phyloP scores from a whole-genome alignment of 225 moss, liverwort and hornwort genomes.

The Climacium dendroides region DNA sequence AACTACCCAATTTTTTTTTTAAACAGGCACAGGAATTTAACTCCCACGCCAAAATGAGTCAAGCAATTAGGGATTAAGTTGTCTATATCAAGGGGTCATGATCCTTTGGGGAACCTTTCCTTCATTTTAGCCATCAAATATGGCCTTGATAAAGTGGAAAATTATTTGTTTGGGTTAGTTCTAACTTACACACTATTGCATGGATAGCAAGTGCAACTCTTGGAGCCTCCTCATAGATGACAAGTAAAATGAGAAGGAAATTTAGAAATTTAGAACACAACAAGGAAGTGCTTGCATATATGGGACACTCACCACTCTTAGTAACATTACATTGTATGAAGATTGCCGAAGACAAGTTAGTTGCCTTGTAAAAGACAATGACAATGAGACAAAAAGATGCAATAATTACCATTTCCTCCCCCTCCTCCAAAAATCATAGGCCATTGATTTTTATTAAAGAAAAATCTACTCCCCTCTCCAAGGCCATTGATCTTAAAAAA shows the following conservation, averaged over 20 bases:
- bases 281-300: not conserved
- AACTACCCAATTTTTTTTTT: too few relatives aligned
- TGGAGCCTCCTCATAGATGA: not conserved
- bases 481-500: too few relatives aligned
- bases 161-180: not conserved
- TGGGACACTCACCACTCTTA: conserved; percentile 17
- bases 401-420: too few relatives aligned
- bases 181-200: not conserved
- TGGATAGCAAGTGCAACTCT: not conserved
- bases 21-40: too few relatives aligned
- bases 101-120: too few relatives aligned
- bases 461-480: too few relatives aligned
- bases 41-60: too few relatives aligned
- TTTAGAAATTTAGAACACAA: not conserved
- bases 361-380: conserved; percentile 24
- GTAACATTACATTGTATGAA: conserved; percentile 58
- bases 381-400: too few relatives aligned
- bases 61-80: too few relatives aligned
- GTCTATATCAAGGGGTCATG: too few relatives aligned
- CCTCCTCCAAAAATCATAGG: too few relatives aligned
- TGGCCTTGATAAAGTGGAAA: not conserved
- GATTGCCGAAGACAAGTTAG: conserved; percentile 20
- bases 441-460: too few relatives aligned
- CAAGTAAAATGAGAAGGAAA: not conserved
- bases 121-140: not conserved